Base-by-base conservation (phyloP, 2,329 filamentous ascomycete genomes). In the Neopestalotiopsis sp. region DNA sequence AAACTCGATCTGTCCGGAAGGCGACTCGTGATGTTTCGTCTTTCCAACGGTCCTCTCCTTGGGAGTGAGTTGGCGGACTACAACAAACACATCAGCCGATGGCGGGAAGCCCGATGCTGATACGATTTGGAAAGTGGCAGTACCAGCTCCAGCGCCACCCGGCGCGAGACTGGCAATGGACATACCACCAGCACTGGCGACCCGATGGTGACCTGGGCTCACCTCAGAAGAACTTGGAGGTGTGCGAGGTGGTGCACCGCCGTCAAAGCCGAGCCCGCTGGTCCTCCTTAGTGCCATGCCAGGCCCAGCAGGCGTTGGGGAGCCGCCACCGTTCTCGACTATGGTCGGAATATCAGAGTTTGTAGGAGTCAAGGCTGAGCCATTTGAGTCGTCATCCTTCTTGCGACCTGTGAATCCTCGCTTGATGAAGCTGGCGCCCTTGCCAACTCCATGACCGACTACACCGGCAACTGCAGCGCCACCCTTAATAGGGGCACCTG, bases 401-500 rank as follows among this genome's bases (percentile, higher is more conserved):
- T 93, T 93, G 78, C 91, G 86, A 69, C 91, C 86, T 76, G 91
- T 92, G 81, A 98, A 91, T 20, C 94, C 94, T 70, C 94, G 92
- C 73, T 93, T 92, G 72, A 99, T 85, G 86, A 98, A 98, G 0
- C 93, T 95, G 5, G 94, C 96, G 61, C 94, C 95, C 79, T 93
- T 97, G 72, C 94, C 91, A 42, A 98, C 94, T 49, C 92, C 91
- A 69, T 94, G 92, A 28, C 92, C 92, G 2, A 94, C 89, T 24
- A 83, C 87, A 2, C 89, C 90, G 14, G 88, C 92, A 49, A 94
- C 95, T 49, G 92, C 91, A 68, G 90, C 92, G 38, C 93, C 93
- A 45, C 94, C 95, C 83, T 98, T 98, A 81, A 99, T 91, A n/a
- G 96, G 97, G 20, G 92, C 96, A 49, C 95, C 95, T 34, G 89